Evolutionary conservation across 176 grass and related monocot species (phyloP).

Genomic region (Cenchrus fungigraminus): DNA sequence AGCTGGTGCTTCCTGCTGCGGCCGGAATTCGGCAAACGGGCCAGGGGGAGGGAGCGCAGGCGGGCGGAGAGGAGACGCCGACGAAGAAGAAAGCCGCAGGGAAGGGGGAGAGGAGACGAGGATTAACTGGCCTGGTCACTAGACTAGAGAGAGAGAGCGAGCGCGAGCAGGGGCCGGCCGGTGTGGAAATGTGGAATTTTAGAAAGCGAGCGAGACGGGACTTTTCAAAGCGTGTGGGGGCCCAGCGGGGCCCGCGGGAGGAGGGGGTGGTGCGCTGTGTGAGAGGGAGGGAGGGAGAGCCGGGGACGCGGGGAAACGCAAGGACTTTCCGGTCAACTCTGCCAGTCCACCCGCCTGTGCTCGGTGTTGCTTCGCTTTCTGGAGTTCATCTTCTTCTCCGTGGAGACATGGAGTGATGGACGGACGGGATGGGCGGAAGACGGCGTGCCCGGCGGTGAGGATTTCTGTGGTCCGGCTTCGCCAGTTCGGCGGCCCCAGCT

Average conservation of each 20-base stretch:
- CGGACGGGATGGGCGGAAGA: no score
- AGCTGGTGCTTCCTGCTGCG: neutral
- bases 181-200: constrained; percentile 35
- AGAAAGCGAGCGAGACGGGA: constrained; percentile 43
- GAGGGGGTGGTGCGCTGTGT: neutral
- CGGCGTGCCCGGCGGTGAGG: no score
- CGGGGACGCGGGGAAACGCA: constrained; percentile 41
- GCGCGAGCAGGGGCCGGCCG: neutral
- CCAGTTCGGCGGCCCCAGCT: no score
- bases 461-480: no score
- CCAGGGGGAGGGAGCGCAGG: neutral
- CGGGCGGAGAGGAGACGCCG: neutral
- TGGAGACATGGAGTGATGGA: no score
- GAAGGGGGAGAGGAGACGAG: neutral
- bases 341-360: constrained; percentile 27
- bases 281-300: neutral
- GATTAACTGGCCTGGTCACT: neutral
- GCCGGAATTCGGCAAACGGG: neutral
- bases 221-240: constrained; percentile 40
- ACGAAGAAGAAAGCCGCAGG: neutral
- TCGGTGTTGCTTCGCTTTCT: no score
- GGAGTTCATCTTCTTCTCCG: no score
- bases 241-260: constrained; percentile 21
- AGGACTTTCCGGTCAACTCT: constrained; percentile 43
- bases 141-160: no score